Base-by-base conservation (phyloP, 2,329 filamentous ascomycete species). In the Neodidymelliopsis sp. region DNA sequence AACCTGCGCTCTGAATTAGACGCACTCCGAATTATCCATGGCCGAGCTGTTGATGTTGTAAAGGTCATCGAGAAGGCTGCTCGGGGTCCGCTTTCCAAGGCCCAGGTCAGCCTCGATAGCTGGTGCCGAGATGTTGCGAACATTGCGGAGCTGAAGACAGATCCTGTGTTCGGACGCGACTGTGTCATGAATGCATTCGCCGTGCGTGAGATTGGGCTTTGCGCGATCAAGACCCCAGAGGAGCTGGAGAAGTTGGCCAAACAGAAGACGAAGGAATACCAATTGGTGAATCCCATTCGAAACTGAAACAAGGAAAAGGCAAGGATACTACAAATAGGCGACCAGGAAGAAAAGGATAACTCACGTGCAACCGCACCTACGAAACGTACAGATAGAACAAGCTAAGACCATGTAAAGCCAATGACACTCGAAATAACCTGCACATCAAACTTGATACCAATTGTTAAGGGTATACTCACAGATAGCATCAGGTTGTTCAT, bases 111-210 rank as follows among this genome's bases (percentile, higher is more conserved):
- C n/a, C 49, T 73, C 5, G 65, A 71, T 11, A 66, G 59, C 29
- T 45, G 70, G 40, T 63, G 55, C 30, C 60, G 63, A 7, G 55
- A 64, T 11, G 59, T 63, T 16, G 41, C 53, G 1, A 35, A 34
- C 2, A 34, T 56, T 15, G 38, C 49, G 3, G 20, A 27, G 2
- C 47, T 70, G 15, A 48, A 44, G 16, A 52, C 30, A 2, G 54
- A 66, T 45, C 41, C 53, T 1, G 27, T 33, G 4, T 59, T 56
- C 2, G 76, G 79, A 1, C 80, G 82, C 38, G 74, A 79, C 60
- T 75, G 74, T 35, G 54, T 82, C 4, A 78, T 82, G 57, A 77
- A 82, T 64, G 75, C 79, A 0, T 71, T 79, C 24, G 79, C 80
- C 0, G 70, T 75, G 0, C 72, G 80, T 6, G 79, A 82, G 57